Base-by-base conservation (phyloP, 1,284 basidiomycete species). In the Irpex sp. region DNA sequence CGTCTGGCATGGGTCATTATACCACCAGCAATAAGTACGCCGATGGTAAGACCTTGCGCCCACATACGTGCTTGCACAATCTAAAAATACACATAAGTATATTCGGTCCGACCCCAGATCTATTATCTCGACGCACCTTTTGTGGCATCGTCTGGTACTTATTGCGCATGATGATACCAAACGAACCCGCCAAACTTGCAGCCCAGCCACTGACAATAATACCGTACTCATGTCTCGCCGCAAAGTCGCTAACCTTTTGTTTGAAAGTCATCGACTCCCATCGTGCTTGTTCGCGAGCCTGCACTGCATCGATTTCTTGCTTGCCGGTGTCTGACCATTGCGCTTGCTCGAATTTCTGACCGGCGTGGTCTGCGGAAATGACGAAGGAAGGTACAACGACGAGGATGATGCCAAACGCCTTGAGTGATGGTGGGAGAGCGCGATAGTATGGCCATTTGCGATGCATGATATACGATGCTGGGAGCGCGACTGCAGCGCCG, bases 1-100 rank as follows among this genome's bases (percentile, higher is more conserved):
- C 71, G 67, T 62, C 75, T 76, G 40, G 75, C 72, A 38, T 87
- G 83, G 11, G 87, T 87, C 26, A 93, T 71, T 57, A 86, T 82
- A 64, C 90, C 93, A 21, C 91, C 88, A n/a, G 80, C 86, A 62
- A 95, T 85, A 55, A 94, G 74, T 49, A 93, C 82, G 60, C 86
- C 91, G 67, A 95, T 85, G 1, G 93, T 94, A 62, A 93, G 77
- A 34, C 89, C 90, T 72, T 92, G 90, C 0, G 90, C 89, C 92
- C 92, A 97, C 83, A 97, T 91, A 85, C 95, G 93, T 62, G 93
- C 92, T 79, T 97, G 95, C 1, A 97, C 95, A 66, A 96, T 80
- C 82, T 93, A 17, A 13, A 75, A 36, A 15, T 49, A 13, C 26
- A 5, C 60, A 15, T 51, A 52, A 56, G 31, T 15, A 37, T 51